Base-by-base conservation (phyloP, 805 yeast species). In the Cyberlindnera xishuangbannaensis region DNA sequence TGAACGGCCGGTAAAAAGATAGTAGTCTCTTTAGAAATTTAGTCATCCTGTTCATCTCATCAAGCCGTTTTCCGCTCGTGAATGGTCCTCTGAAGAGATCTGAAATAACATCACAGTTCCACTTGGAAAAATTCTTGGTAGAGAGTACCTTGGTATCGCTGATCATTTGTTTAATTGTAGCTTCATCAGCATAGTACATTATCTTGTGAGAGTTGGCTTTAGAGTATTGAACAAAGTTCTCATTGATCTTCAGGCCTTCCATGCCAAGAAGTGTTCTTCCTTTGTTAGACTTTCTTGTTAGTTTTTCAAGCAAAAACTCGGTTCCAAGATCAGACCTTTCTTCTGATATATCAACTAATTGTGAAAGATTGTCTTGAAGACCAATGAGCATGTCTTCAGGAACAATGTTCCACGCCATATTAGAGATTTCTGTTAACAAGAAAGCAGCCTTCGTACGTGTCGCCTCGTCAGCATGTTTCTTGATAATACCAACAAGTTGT, bases 1-100 rank as follows among this genome's bases (percentile, higher is more conserved):
- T 88, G 61, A 88, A 82, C 0, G 99, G 98, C 34, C 97, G 67
- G 53, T 78, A 90, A 53, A 90, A 92, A 2, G 95, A 83, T 47
- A 88, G 56, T 17, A 92, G 55, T 36, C 96, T 62, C 51, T 90
- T 88, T 53, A 88, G 67, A 48, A 92, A 85, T 49, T 88, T 90
- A 1, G 97, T 86, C 3, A 81, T 78, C 46, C 71, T 76, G 22
- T 77, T 67, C 2, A 82, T 64, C 36, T 90, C 97, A 20, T 86
- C 95, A 27, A 92, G 65, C 30, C 85, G 64, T 43, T 66, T 73
- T 0, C 83, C 79, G 47, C 75, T 79, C 37, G 73, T 57, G n/a
- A 92, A 58, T 0, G 97, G 95, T 0, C 96, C 96, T 45, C 72
- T 79, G 45, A 86, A 70, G n/a, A 92, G 59, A 37, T 77, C 82